Base-by-base conservation (phyloP, 176 grass and related monocot genomes). In the Raddia distichophylla region DNA sequence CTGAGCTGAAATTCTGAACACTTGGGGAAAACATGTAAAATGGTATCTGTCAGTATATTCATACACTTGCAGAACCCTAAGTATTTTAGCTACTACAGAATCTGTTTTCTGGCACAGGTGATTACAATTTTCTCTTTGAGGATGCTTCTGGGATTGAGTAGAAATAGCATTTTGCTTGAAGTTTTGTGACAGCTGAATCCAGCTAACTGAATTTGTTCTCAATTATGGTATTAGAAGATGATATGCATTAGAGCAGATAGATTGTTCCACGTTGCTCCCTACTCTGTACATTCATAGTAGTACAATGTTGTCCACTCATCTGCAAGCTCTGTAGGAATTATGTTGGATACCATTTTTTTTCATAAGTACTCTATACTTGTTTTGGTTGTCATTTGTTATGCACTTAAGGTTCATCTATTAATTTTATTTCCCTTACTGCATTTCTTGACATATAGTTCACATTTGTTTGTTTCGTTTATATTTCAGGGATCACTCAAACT, bases 401-500 rank as follows among this genome's bases (percentile, higher is more conserved):
- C 2, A 84, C 32, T 32, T n/a, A 43, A 54, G 63, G 11, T 35
- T 63, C 77, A 59, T 50, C 13, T 80, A 64, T 19, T 88, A 79
- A 72, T 35, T 64, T 44, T 76, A 20, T 59, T 72, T 77, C 12
- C 19, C 72, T 37, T 65, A 10, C 81, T 52, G 48, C 58, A 52
- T 50, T 59, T 71, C 63, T 57, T 57, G 54, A 54, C 14, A 68
- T 77, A 14, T 55, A 56, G 51, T 78, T 78, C 13, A 82, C 69
- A 55, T 82, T 27, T 67, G 4, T 22, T 22, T 27, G 51, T 74
- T 81, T 52, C 42, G 60, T 75, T 87, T 16, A 46, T 67, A 87
- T 70, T 90, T 74, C 73, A 99, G 96, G 96, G 87, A 93, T 27
- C 96, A 99, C 91, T 88, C 90, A 13, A 99, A 99, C 73, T 99